Evolutionary conservation across 768 basidiomycete species (phyloP), one percentile per base, ranked within the genome.

Genomic region (Trametes cubensis): DNA sequence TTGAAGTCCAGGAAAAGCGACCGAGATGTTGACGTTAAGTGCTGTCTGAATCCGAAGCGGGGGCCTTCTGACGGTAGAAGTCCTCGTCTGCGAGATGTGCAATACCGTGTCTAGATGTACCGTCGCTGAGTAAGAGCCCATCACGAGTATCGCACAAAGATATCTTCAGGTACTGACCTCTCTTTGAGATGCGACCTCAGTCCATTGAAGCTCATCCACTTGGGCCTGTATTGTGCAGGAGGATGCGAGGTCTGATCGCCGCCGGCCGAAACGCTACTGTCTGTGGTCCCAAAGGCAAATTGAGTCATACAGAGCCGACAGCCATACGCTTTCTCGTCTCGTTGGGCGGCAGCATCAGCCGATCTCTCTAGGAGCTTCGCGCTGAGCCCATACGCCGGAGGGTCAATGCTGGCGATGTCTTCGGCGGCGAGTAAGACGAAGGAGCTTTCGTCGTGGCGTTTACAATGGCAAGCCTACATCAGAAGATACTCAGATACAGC

Each of bases 151-250:
- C 48, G 21, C 28, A 3, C 6, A 4, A 28, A 38, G 61, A 25
- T 30, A 21, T 42, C 34, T 13, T 45, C 11, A 44, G 30, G 40
- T 23, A 70, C 83, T 65, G 63, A 89, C 88, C 83, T 87, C 64
- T 74, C 79, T 67, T 86, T 86, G 60, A 83, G 66, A 64, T 90
- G 89, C 23, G 86, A 88, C 42, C 82, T 75, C 54, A 90, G 65
- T 3, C 83, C 88, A 62, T 88, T 73, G 66, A 87, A 86, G 3
- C 65, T 70, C 71, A 84, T 81, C 57, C 72, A 61, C 51, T 74
- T 74, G 21, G 65, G 66, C 13, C 34, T 48, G 25, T 21, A 18
- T 26, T 50, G 48, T 42, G 42, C 17, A 15, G 45, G 47, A 15
- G 45, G 47, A 41, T 8, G 42, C 39, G 56, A 10, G 38, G 38